Evolutionary conservation across 768 basidiomycete genomes (phyloP).

Genomic region (Auricularia heimuer): DNA sequence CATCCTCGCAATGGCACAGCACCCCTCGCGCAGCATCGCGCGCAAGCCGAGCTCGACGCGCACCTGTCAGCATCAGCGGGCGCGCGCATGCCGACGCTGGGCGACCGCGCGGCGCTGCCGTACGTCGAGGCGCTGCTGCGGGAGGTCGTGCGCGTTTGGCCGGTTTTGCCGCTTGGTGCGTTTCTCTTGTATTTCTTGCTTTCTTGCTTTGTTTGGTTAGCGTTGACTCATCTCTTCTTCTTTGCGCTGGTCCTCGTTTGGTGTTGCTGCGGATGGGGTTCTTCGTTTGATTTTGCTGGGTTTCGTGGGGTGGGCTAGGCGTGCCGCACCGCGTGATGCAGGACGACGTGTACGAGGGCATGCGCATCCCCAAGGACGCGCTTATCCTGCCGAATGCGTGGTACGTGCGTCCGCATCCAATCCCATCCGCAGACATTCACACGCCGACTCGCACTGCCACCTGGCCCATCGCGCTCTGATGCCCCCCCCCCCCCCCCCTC

Average conservation of each 20-base stretch:
- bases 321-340: conserved; percentile 5
- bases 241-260: too few species aligned
- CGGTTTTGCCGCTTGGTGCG: conserved; percentile 47
- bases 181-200: too few species aligned
- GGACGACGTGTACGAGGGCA: conserved; percentile 5
- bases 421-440: too few species aligned
- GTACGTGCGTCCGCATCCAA: too few species aligned
- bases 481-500: too few species aligned
- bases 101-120: conserved; percentile 45
- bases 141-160: conserved; percentile 51
- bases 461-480: too few species aligned
- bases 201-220: neutral
- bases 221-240: too few species aligned
- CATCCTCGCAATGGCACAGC: conserved; percentile 13
- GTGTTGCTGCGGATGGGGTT: too few species aligned
- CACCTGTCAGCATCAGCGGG: neutral
- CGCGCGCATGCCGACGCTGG: conserved; percentile 49
- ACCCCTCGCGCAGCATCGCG: conserved; percentile 15
- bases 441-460: too few species aligned
- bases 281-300: neutral
- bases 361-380: neutral
- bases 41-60: conserved; percentile 1
- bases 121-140: conserved; percentile 49
- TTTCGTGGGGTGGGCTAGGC: neutral
- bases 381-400: neutral